Percentiles rank a stretch among this genome's conserved stretches.
phyloP scores from a whole-genome alignment of 106 monocot species.

The Dioscorea dumetorum region DNA sequence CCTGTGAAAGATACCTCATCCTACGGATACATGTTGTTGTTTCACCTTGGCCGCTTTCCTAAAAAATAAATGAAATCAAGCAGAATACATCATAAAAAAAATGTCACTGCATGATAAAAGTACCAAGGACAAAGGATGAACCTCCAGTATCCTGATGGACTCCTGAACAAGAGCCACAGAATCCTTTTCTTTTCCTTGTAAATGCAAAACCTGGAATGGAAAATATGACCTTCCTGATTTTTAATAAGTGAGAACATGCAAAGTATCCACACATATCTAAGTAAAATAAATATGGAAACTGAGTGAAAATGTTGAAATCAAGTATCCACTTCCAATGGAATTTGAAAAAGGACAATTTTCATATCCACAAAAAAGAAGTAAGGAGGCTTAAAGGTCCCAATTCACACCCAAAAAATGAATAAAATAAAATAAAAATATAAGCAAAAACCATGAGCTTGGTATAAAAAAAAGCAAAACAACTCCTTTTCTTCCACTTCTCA shows the following conservation, averaged over 20 bases:
- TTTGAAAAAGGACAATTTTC: too few relatives aligned
- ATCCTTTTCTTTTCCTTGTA: slow-evolving; percentile 78
- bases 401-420: too few relatives aligned
- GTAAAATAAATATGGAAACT: too few relatives aligned
- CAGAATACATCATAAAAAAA: neutral
- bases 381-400: too few relatives aligned
- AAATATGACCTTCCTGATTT: neutral
- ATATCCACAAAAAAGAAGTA: too few relatives aligned
- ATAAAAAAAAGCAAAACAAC: neutral
- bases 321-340: too few relatives aligned
- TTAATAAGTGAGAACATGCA: too few relatives aligned
- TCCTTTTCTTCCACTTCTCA: too few relatives aligned
- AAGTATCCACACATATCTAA: too few relatives aligned
- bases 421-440: neutral
- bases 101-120: neutral
- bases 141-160: slow-evolving; percentile 94
- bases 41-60: slow-evolving; percentile 87
- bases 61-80: slow-evolving; percentile 1
- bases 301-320: too few relatives aligned
- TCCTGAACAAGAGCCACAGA: slow-evolving; percentile 60
- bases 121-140: slow-evolving; percentile 16
- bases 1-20: slow-evolving; percentile 78
- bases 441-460: too few relatives aligned
- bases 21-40: slow-evolving; percentile 59
- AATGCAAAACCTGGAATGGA: slow-evolving; percentile 59